Percentiles rank a stretch among this genome's conserved stretches.
phyloP scores from a whole-genome alignment of 2,329 filamentous ascomycete genomes.

The Trichoderma brevicompactum region DNA sequence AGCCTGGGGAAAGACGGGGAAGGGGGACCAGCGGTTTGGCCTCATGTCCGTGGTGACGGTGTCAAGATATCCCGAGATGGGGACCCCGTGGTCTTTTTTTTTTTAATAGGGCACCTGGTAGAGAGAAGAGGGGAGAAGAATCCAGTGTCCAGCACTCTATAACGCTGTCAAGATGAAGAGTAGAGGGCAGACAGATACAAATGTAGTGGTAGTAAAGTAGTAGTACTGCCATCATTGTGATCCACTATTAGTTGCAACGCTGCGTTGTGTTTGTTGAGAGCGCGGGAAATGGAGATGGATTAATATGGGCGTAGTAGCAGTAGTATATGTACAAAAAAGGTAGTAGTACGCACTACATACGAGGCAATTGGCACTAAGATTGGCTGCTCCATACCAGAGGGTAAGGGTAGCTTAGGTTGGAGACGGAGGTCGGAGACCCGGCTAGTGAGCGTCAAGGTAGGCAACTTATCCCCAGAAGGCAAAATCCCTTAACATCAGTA shows the following conservation, averaged over 20 bases:
- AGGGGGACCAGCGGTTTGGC: background rate
- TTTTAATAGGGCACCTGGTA: no score
- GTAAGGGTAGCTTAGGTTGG: constrained; percentile 4
- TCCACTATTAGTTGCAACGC: constrained; percentile 13
- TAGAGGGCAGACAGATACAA: no score
- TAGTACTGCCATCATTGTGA: background rate
- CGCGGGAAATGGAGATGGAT: background rate
- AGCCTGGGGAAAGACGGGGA: constrained; percentile 25
- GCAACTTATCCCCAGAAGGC: constrained; percentile 18
- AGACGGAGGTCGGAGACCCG: background rate
- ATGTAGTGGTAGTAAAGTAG: background rate
- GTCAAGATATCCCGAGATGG: no score
- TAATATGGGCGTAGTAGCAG: background rate
- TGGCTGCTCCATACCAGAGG: constrained; percentile 15
- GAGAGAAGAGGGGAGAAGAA: no score
- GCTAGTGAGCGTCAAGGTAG: constrained; percentile 7
- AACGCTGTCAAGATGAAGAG: no score
- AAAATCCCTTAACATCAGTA: background rate
- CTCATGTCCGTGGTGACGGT: background rate
- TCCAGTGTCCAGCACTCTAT: no score
- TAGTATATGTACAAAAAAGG: no score
- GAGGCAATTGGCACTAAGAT: no score
- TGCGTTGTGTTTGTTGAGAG: background rate
- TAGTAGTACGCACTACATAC: no score
- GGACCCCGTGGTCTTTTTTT: no score